These are phyloP conservation scores for Solanum pimpinellifolium DNA, from an alignment of 257 asterid species.

Conservation along the genomic window DNA sequence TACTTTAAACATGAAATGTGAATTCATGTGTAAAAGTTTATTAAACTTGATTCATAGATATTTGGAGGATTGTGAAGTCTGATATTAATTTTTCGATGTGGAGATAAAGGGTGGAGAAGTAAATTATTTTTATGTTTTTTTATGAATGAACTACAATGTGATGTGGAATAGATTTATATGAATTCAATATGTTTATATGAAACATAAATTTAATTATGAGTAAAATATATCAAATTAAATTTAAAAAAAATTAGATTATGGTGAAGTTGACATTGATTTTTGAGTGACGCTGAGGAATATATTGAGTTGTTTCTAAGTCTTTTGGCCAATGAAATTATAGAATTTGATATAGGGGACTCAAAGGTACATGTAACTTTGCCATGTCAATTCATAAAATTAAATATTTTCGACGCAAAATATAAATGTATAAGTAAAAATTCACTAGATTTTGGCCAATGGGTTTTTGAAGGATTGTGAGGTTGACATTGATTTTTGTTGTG, in stretches of 20 bases:
- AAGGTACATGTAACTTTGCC: background rate
- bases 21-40: background rate
- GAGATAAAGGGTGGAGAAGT: background rate
- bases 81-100: conserved; percentile 16
- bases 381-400: background rate
- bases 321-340: conserved; percentile 8
- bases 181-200: background rate
- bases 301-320: background rate
- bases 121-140: background rate
- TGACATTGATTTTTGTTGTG: conserved; percentile 4
- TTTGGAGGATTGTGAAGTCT: conserved; percentile 24
- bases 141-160: conserved; percentile 9
- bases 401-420: background rate
- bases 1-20: background rate
- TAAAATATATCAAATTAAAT: background rate
- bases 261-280: conserved; percentile 41
- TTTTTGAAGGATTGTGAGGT: conserved; percentile 31
- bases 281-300: background rate
- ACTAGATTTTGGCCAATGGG: background rate
- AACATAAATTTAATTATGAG: background rate
- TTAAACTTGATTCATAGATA: background rate
- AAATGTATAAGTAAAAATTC: background rate
- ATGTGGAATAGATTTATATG: background rate
- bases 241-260: background rate
- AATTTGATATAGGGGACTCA: background rate